These are phyloP conservation scores for Chrysanthemum makinoi DNA, from an alignment of 129 eudicot species.

Conservation along the genomic window DNA sequence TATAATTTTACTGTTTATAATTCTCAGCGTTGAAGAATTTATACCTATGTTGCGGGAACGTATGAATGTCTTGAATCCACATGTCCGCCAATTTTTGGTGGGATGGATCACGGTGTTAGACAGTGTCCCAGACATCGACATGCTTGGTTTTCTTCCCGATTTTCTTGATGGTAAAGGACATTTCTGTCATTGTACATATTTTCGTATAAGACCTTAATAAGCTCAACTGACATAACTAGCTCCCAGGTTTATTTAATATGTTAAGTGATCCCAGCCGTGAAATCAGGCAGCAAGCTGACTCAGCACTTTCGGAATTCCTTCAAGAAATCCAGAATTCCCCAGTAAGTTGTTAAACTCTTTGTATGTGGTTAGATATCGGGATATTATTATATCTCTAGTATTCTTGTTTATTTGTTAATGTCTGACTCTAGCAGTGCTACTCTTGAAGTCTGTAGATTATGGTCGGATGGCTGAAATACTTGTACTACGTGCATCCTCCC, in stretches of 20 bases:
- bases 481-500: slow-evolving; percentile 90
- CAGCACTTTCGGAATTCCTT: slow-evolving; percentile 95
- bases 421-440: slow-evolving; percentile 61
- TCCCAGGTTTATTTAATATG: slow-evolving; percentile 94
- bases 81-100: slow-evolving; percentile 93
- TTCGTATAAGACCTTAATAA: slow-evolving; percentile 19
- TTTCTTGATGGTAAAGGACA: slow-evolving; percentile 88
- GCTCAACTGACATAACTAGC: slow-evolving; percentile 23
- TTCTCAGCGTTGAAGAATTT: slow-evolving; percentile 92
- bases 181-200: slow-evolving; percentile 17
- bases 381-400: slow-evolving; percentile 19
- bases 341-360: slow-evolving; percentile 42
- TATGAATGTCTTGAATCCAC: slow-evolving; percentile 93
- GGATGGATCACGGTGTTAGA: slow-evolving; percentile 98
- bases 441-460: slow-evolving; percentile 98
- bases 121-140: slow-evolving; percentile 97
- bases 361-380: slow-evolving; percentile 4
- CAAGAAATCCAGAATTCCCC: slow-evolving; percentile 94
- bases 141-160: slow-evolving; percentile 98
- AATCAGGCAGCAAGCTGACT: slow-evolving; percentile 96
- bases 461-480: slow-evolving; percentile 99
- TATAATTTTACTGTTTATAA: too few relatives aligned
- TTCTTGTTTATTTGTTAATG: slow-evolving; percentile 34
- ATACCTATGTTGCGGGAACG: slow-evolving; percentile 93
- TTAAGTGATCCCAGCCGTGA: slow-evolving; percentile 96